These are phyloP conservation scores for Globisporangium perplexum DNA, from an alignment of 352 stramenopile species.

Conservation along the genomic window DNA sequence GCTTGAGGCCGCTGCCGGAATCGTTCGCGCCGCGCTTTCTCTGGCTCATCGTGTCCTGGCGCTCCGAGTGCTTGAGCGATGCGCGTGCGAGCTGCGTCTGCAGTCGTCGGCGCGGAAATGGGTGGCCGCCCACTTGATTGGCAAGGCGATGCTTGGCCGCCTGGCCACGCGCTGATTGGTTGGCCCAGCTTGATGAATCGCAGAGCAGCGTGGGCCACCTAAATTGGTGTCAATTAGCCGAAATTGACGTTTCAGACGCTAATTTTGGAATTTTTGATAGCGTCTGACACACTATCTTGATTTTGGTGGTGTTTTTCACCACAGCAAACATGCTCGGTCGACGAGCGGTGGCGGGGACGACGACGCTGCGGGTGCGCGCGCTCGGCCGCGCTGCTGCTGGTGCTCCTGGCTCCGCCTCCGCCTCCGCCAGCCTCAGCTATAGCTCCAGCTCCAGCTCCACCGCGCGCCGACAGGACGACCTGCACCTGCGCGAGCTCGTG, in stretches of 20 bases:
- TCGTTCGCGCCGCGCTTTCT: conserved; percentile 68
- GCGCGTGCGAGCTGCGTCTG: background rate
- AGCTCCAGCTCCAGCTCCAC: background rate
- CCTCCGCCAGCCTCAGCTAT: no score
- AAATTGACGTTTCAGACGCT: background rate
- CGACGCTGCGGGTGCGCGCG: background rate
- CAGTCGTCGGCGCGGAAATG: background rate
- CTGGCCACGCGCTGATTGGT: background rate
- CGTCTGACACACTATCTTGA: background rate
- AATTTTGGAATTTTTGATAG: background rate
- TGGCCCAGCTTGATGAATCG: background rate
- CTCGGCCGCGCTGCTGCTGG: background rate
- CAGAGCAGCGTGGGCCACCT: background rate
- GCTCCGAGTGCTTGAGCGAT: no score
- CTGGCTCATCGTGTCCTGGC: conserved; percentile 33
- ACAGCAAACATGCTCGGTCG: background rate
- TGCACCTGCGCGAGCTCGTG: conserved; percentile 4
- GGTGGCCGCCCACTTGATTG: background rate
- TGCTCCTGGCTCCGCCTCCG: no score
- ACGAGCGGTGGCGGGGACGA: background rate
- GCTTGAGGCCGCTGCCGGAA: conserved; percentile 41
- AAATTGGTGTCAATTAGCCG: background rate
- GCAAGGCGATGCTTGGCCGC: background rate
- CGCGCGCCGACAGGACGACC: background rate
- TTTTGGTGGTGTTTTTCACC: background rate